Evolutionary conservation across 2,329 filamentous ascomycete genomes (phyloP).

Genomic region (Leptographium wingfieldii): DNA sequence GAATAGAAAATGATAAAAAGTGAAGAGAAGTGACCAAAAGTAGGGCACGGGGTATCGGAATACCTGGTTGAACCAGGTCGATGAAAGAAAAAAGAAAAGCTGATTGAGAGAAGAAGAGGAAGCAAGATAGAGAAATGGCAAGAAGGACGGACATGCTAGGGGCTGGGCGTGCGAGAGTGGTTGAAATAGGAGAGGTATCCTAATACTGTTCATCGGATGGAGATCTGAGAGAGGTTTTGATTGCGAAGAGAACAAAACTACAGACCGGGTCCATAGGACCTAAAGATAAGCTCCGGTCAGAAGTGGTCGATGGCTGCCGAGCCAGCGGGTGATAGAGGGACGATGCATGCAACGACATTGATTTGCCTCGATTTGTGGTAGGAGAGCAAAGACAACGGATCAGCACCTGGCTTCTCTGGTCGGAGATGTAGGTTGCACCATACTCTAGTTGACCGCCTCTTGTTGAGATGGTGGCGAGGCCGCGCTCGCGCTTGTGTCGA

Average conservation of each 20-base stretch:
- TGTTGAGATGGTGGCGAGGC: not conserved
- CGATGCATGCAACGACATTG: not conserved
- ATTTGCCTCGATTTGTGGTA: not conserved
- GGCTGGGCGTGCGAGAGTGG: not conserved
- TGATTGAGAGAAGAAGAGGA: not conserved
- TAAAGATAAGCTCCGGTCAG: not conserved
- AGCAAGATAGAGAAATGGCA: not conserved
- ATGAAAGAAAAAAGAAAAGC: not conserved
- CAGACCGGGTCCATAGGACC: not conserved
- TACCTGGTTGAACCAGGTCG: not conserved
- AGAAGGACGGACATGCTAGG: not conserved
- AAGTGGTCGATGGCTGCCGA: not conserved
- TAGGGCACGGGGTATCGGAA: constrained; percentile 8
- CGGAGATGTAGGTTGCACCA: not conserved
- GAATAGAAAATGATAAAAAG: not conserved
- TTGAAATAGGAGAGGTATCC: not conserved
- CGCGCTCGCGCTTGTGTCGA: not conserved
- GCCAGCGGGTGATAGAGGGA: not conserved
- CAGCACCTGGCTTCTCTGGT: not conserved
- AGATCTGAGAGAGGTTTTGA: not conserved
- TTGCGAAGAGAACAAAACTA: not conserved
- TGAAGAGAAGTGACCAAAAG: not conserved
- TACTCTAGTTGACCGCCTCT: not conserved
- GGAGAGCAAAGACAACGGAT: not conserved
- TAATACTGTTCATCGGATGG: not conserved